Percentiles rank a stretch among this genome's conserved stretches.
These are phyloP conservation scores for Candida incommunis DNA, from an alignment of 805 yeast genomes.

Conservation along the genomic window DNA sequence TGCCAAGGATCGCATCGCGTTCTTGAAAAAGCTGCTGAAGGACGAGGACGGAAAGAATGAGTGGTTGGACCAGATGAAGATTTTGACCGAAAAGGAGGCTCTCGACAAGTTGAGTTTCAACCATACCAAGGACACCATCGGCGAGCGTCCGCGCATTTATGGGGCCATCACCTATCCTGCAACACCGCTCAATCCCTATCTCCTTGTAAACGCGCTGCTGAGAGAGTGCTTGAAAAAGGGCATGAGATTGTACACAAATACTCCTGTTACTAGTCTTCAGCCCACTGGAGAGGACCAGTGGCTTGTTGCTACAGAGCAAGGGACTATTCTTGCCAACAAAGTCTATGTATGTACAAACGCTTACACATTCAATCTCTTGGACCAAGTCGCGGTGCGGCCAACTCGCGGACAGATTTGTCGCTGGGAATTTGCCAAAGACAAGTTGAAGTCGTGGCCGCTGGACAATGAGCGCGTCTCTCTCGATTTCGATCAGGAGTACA, in stretches of 20 bases:
- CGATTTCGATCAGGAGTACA: conserved; percentile 9
- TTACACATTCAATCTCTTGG: conserved; percentile 11
- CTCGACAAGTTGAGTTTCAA: background rate
- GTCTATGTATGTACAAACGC: conserved; percentile 28
- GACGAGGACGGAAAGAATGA: conserved; percentile 14
- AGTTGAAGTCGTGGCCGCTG: conserved; percentile 1
- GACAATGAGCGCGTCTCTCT: conserved; percentile 4
- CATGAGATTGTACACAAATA: conserved; percentile 29
- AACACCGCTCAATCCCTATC: conserved; percentile 32
- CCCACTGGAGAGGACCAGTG: conserved; percentile 17
- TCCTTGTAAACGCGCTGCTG: conserved; percentile 23
- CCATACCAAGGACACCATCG: background rate
- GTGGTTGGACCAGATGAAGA: conserved; percentile 16
- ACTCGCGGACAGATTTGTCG: conserved; percentile 17
- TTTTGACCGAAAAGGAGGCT: conserved; percentile 6
- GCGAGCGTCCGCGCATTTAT: conserved; percentile 2
- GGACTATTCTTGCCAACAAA: conserved; percentile 19
- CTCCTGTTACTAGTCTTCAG: conserved; percentile 22
- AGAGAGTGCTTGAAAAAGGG: conserved; percentile 21
- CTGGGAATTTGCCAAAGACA: conserved; percentile 3
- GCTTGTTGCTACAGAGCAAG: conserved; percentile 21
- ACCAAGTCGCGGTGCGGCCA: conserved; percentile 12
- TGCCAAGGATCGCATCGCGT: conserved; percentile 14
- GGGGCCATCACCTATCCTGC: conserved; percentile 28
- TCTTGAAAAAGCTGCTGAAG: conserved; percentile 16